Conservation (phyloP, 345 rosid genomes). For the Euphorbia pulcherrima region DNA sequence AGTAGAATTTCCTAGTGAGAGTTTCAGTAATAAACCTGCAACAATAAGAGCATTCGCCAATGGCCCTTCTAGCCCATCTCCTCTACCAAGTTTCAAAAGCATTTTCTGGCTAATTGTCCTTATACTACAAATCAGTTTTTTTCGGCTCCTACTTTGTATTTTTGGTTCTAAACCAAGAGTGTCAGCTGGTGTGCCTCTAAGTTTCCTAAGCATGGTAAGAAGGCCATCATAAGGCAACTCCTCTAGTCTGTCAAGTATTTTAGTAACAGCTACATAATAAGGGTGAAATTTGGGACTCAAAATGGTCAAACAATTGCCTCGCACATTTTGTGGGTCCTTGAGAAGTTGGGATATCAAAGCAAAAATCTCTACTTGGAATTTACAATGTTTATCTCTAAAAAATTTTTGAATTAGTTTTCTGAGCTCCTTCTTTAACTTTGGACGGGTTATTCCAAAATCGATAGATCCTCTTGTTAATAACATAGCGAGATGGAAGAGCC, state of each 20-base stretch:
- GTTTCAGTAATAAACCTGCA: constrained; percentile 53
- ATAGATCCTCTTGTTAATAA: constrained; percentile 44
- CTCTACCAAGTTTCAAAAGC: constrained; percentile 54
- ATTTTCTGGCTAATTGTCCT: constrained; percentile 40
- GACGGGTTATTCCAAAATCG: constrained; percentile 48
- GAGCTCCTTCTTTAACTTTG: constrained; percentile 52
- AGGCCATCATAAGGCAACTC: constrained; percentile 48
- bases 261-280: constrained; percentile 37
- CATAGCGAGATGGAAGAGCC: constrained; percentile 53
- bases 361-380: constrained; percentile 24
- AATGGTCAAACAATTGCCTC: constrained; percentile 25
- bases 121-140: constrained; percentile 37
- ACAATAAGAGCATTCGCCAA: constrained; percentile 70
- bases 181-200: constrained; percentile 36
- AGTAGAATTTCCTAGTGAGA: constrained; percentile 36
- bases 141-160: constrained; percentile 36
- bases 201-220: constrained; percentile 67
- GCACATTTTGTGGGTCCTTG: constrained; percentile 41
- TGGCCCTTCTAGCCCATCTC: constrained; percentile 44
- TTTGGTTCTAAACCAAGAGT: constrained; percentile 34
- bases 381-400: constrained; percentile 21
- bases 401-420: constrained; percentile 35
- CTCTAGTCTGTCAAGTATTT: constrained; percentile 48
- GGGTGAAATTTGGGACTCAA: constrained; percentile 33
- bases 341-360: constrained; percentile 47